Conservation (phyloP, 768 basidiomycete genomes). For the Leccinum disarticulatum region DNA sequence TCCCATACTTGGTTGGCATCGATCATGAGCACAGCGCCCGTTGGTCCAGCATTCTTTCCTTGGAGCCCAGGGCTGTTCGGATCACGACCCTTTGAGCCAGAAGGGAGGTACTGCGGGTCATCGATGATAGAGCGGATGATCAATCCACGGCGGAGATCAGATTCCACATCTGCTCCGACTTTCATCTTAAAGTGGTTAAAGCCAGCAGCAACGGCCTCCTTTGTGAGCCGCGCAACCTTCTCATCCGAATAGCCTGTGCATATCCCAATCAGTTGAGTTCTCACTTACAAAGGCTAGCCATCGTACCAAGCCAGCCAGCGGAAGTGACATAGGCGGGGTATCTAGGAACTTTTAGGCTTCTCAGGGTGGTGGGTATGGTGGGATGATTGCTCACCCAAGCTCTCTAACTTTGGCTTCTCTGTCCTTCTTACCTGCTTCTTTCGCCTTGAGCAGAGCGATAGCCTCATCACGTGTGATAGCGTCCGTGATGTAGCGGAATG, state of each 20-base stretch:
- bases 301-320: slow-evolving; percentile 82
- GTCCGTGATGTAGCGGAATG: slow-evolving; percentile 92
- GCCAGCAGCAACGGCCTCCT: slow-evolving; percentile 79
- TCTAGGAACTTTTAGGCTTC: slow-evolving; percentile 35
- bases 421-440: slow-evolving; percentile 72
- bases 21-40: slow-evolving; percentile 94
- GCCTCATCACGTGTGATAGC: slow-evolving; percentile 92
- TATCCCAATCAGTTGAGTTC: slow-evolving; percentile 9
- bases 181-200: slow-evolving; percentile 99
- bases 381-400: slow-evolving; percentile 47
- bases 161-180: slow-evolving; percentile 80
- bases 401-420: slow-evolving; percentile 75
- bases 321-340: slow-evolving; percentile 95
- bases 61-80: slow-evolving; percentile 60
- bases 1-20: slow-evolving; percentile 98
- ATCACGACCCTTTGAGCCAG: slow-evolving; percentile 55
- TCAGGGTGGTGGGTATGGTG: neutral
- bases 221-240: slow-evolving; percentile 83
- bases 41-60: slow-evolving; percentile 93
- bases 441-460: slow-evolving; percentile 73
- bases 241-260: slow-evolving; percentile 82
- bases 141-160: slow-evolving; percentile 83
- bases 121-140: slow-evolving; percentile 96
- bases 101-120: slow-evolving; percentile 79
- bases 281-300: neutral